These are phyloP conservation scores for Arctostaphylos glauca DNA, from an alignment of 148 eudicot species.

Conservation along the genomic window DNA sequence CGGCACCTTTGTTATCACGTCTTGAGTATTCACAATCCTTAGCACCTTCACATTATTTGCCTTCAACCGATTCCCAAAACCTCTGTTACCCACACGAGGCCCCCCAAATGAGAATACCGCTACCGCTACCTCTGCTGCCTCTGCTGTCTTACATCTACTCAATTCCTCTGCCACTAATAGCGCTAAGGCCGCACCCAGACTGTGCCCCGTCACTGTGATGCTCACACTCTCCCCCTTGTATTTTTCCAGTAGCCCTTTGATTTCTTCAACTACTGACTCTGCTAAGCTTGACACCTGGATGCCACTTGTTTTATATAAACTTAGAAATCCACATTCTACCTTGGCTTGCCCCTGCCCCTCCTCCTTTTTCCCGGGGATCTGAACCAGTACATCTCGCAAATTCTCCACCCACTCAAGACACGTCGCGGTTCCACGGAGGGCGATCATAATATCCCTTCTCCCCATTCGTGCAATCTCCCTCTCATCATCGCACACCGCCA, in stretches of 20 bases:
- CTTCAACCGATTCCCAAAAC: slow-evolving; percentile 42
- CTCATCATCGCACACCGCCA: slow-evolving; percentile 75
- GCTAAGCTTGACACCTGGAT: slow-evolving; percentile 59
- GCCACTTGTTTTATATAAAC: slow-evolving; percentile 59
- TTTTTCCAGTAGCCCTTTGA: slow-evolving; percentile 35
- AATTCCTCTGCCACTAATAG: slow-evolving; percentile 74
- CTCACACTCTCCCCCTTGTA: slow-evolving; percentile 75
- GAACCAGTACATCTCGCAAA: slow-evolving; percentile 57
- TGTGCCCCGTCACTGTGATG: slow-evolving; percentile 83
- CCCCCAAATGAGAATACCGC: slow-evolving; percentile 92
- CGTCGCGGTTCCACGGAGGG: slow-evolving; percentile 91
- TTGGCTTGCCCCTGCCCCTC: slow-evolving; percentile 31
- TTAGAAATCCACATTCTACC: slow-evolving; percentile 83
- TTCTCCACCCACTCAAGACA: slow-evolving; percentile 99
- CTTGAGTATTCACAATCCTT: slow-evolving; percentile 77
- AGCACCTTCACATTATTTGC: slow-evolving; percentile 57
- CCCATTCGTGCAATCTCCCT: slow-evolving; percentile 86
- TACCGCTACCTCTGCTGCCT: slow-evolving; percentile 35
- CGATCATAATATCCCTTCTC: slow-evolving; percentile 79
- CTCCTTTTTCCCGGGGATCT: slow-evolving; percentile 24
- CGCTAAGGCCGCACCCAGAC: slow-evolving; percentile 90
- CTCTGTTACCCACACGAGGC: slow-evolving; percentile 78
- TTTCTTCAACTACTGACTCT: slow-evolving; percentile 56
- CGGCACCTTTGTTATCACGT: slow-evolving; percentile 72
- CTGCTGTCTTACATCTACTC: slow-evolving; percentile 25